These are phyloP conservation scores for Haplographium delicatum DNA, from an alignment of 495 filamentous ascomycete genomes.

Conservation along the genomic window DNA sequence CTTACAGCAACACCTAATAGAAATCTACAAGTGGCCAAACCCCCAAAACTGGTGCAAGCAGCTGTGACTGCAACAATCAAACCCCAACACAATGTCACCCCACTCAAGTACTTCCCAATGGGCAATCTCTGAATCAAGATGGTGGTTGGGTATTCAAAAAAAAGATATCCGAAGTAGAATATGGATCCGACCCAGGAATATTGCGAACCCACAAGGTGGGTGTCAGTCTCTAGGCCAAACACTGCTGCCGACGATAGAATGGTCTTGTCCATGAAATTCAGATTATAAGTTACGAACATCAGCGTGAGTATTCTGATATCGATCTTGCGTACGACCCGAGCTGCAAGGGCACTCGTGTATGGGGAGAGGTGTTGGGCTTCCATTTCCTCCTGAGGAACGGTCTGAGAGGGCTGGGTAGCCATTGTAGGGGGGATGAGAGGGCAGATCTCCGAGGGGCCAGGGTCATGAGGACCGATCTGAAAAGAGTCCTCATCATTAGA, in stretches of 20 bases:
- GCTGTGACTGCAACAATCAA: slow-evolving; percentile 49
- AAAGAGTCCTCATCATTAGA: too few species aligned
- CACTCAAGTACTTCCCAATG: slow-evolving; percentile 53
- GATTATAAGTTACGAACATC: slow-evolving; percentile 53
- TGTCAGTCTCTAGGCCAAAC: slow-evolving; percentile 48
- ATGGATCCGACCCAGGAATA: slow-evolving; percentile 51
- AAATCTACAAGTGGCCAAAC: slow-evolving; percentile 35
- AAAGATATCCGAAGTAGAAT: slow-evolving; percentile 65
- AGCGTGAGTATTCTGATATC: slow-evolving; percentile 12
- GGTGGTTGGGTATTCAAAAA: slow-evolving; percentile 59
- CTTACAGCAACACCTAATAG: slow-evolving; percentile 54
- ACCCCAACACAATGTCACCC: slow-evolving; percentile 56
- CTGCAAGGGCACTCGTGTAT: slow-evolving; percentile 8
- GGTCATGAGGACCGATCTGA: too few species aligned
- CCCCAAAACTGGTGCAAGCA: slow-evolving; percentile 29
- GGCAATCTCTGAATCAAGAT: slow-evolving; percentile 54
- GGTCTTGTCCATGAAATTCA: slow-evolving; percentile 62
- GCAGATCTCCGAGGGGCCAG: too few species aligned
- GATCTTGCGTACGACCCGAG: slow-evolving; percentile 14
- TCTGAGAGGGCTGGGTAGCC: not conserved
- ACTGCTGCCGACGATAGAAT: slow-evolving; percentile 57
- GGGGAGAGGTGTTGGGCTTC: slow-evolving; percentile 3
- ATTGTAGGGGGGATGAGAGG: too few species aligned
- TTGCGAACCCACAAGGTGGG: slow-evolving; percentile 20
- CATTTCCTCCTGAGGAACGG: not conserved